Evolutionary conservation across 208 protist genomes (phyloP).

Genomic region (Trypanosoma grayi): DNA sequence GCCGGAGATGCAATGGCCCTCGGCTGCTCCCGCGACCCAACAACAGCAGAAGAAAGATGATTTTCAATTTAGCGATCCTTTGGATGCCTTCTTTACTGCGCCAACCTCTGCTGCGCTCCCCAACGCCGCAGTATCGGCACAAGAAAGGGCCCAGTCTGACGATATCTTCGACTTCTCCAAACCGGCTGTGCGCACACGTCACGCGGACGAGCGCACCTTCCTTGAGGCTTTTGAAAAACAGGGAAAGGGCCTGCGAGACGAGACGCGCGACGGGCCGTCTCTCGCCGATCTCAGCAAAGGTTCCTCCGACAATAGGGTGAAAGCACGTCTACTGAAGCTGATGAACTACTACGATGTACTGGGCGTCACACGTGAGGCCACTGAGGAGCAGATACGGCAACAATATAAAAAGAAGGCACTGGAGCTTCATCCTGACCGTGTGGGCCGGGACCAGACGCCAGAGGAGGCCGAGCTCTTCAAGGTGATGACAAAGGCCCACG

Average conservation of each 20-base stretch:
- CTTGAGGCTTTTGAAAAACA: constrained; percentile 70
- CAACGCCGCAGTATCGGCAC: constrained; percentile 25
- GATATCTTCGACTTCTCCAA: constrained; percentile 70
- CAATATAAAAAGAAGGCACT: constrained; percentile 86
- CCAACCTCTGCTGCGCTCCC: background rate
- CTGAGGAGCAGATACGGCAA: constrained; percentile 66
- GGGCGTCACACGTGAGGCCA: constrained; percentile 63
- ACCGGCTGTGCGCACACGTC: constrained; percentile 36
- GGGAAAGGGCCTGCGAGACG: constrained; percentile 29
- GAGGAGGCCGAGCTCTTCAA: constrained; percentile 90
- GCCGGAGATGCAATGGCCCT: constrained; percentile 1
- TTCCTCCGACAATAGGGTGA: constrained; percentile 58
- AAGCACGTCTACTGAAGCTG: constrained; percentile 68
- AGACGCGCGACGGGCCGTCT: constrained; percentile 17
- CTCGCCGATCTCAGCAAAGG: constrained; percentile 26
- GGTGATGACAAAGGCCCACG: constrained; percentile 86
- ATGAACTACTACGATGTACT: constrained; percentile 93
- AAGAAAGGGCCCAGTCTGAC: constrained; percentile 23
- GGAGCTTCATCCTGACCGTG: constrained; percentile 83
- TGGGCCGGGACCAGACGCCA: constrained; percentile 49
- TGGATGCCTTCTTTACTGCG: constrained; percentile 22
- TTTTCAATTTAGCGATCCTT: constrained; percentile 9
- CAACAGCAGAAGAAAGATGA: constrained; percentile 9
- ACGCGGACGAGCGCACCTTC: constrained; percentile 55
- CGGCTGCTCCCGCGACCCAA: background rate